Conservation (phyloP, 805 yeast species). For the Saturnispora saitoi region DNA sequence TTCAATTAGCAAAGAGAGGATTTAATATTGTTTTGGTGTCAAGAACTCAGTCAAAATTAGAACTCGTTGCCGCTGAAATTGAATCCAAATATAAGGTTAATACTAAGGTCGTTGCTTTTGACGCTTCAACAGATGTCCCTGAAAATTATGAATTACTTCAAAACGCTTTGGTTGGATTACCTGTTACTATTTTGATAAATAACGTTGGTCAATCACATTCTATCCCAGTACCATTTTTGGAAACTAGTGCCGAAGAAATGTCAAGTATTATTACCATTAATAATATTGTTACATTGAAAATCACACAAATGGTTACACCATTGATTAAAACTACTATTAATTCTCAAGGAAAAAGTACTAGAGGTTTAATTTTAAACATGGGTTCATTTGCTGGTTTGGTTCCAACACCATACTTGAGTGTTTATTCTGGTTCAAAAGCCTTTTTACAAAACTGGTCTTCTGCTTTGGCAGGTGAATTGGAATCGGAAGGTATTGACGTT, state of each 20-base stretch:
- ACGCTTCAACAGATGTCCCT: slow-evolving; percentile 56
- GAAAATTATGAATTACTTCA: slow-evolving; percentile 48
- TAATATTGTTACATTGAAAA: slow-evolving; percentile 71
- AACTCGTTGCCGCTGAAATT: slow-evolving; percentile 54
- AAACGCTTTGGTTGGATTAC: slow-evolving; percentile 39
- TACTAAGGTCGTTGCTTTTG: slow-evolving; percentile 66
- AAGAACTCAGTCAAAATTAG: slow-evolving; percentile 68
- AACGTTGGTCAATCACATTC: slow-evolving; percentile 94
- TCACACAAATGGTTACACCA: slow-evolving; percentile 77
- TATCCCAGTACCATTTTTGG: slow-evolving; percentile 87
- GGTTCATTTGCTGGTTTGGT: slow-evolving; percentile 94
- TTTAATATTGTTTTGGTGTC: slow-evolving; percentile 79
- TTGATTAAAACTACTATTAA: slow-evolving; percentile 48
- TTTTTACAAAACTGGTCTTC: slow-evolving; percentile 90
- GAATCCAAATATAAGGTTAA: slow-evolving; percentile 49
- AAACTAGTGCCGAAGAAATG: slow-evolving; percentile 69
- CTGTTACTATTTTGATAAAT: slow-evolving; percentile 72
- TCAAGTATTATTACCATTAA: slow-evolving; percentile 77
- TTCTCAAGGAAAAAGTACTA: slow-evolving; percentile 27
- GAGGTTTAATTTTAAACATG: slow-evolving; percentile 84
- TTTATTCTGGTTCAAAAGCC: slow-evolving; percentile 93
- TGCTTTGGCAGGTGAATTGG: slow-evolving; percentile 81
- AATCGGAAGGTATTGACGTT: slow-evolving; percentile 65
- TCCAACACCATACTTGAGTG: slow-evolving; percentile 88
- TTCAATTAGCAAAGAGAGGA: slow-evolving; percentile 78